These are phyloP conservation scores for Crithidia expoeki DNA, from an alignment of 208 protist genomes.

Conservation along the genomic window DNA sequence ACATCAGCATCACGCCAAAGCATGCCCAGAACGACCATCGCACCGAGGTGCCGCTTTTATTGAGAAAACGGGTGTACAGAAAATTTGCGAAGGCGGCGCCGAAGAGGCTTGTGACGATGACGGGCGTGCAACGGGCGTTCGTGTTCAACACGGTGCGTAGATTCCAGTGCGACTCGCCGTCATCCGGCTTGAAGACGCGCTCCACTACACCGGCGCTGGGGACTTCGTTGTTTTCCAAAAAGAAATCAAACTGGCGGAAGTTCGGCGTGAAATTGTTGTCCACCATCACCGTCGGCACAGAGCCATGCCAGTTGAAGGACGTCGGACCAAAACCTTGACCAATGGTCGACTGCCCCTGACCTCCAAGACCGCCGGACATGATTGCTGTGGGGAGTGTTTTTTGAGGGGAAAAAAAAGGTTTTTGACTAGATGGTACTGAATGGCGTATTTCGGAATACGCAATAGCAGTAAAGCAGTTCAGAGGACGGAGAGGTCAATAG, in stretches of 20 bases:
- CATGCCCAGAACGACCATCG: conserved; percentile 84
- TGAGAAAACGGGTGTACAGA: conserved; percentile 79
- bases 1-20: conserved; percentile 68
- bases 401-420: no score
- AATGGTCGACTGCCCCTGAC: conserved; percentile 46
- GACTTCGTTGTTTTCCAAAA: conserved; percentile 72
- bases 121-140: conserved; percentile 78
- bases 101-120: conserved; percentile 73
- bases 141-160: conserved; percentile 64
- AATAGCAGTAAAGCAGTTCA: not conserved
- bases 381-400: conserved; percentile 2
- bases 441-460: no score
- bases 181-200: conserved; percentile 74
- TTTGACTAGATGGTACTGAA: no score
- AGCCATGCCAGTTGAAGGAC: conserved; percentile 84
- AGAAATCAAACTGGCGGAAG: conserved; percentile 91
- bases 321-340: conserved; percentile 45
- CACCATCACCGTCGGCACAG: conserved; percentile 65
- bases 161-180: conserved; percentile 79
- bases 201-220: conserved; percentile 67
- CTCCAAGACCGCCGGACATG: conserved; percentile 50
- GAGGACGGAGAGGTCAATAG: not conserved
- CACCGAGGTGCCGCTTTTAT: conserved; percentile 68
- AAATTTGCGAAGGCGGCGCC: conserved; percentile 78
- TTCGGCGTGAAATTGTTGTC: conserved; percentile 85